These are phyloP conservation scores for Russula foetens DNA, from an alignment of 768 basidiomycete species.

Conservation along the genomic window DNA sequence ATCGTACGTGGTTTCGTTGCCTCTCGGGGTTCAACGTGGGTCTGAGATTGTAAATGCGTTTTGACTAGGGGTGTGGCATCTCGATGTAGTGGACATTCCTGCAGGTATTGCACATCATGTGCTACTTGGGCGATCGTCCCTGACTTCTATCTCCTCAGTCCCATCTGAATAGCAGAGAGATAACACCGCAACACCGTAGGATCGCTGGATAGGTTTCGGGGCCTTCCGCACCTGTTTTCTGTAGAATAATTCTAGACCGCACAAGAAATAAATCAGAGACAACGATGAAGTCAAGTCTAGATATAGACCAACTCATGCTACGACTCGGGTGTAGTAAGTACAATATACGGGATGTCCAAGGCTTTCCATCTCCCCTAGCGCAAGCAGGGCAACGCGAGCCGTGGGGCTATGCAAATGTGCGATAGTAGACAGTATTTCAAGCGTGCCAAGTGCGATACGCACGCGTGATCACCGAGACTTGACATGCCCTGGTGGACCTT, in stretches of 20 bases:
- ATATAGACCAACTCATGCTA: no score
- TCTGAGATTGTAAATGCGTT: background rate
- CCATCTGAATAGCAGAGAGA: background rate
- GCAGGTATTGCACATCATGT: slow-evolving; percentile 26
- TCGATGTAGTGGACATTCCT: slow-evolving; percentile 37
- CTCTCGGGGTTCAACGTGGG: no score
- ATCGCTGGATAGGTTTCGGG: background rate
- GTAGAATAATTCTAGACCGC: background rate
- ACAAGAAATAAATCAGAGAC: no score
- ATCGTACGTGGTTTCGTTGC: background rate
- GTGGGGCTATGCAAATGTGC: background rate
- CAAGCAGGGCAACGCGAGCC: background rate
- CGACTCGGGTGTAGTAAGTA: background rate
- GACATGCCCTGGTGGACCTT: slow-evolving; percentile 42
- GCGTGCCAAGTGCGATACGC: background rate
- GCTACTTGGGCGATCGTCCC: background rate
- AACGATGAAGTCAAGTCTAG: no score
- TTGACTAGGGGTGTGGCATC: slow-evolving; percentile 39
- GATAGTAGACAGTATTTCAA: background rate
- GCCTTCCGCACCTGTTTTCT: background rate
- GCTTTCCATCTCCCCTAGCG: background rate
- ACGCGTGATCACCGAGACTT: background rate
- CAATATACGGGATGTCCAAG: background rate
- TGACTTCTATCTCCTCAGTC: background rate
- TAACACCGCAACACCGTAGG: background rate